These are phyloP conservation scores for Paraleonurus japonicus DNA, from an alignment of 257 asterid genomes.

Conservation along the genomic window DNA sequence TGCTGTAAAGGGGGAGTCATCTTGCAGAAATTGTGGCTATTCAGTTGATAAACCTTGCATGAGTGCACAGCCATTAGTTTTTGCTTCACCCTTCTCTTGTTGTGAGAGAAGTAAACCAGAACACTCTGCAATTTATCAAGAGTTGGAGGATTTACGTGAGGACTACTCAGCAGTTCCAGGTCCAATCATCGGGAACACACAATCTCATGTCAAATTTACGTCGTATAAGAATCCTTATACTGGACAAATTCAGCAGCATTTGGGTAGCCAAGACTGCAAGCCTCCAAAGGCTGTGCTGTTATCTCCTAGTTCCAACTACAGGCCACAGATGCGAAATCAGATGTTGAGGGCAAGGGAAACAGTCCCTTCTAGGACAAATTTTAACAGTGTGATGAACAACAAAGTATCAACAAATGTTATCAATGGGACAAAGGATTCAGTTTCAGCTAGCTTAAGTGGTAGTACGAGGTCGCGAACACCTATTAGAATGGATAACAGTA, in stretches of 20 bases:
- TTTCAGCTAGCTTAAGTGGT: slow-evolving; percentile 31
- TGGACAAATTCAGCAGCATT: slow-evolving; percentile 35
- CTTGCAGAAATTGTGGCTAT: slow-evolving; percentile 64
- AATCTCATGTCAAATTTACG: slow-evolving; percentile 19
- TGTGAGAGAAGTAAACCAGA: slow-evolving; percentile 35
- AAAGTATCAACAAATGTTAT: slow-evolving; percentile 31
- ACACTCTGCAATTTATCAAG: slow-evolving; percentile 30
- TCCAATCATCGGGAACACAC: slow-evolving; percentile 16
- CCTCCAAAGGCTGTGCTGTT: slow-evolving; percentile 32
- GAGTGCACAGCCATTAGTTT: slow-evolving; percentile 31
- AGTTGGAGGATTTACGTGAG: slow-evolving; percentile 31
- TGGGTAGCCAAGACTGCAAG: slow-evolving; percentile 30
- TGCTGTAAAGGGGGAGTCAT: slow-evolving; percentile 30
- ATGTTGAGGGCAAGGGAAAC: slow-evolving; percentile 38
- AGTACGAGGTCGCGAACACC: slow-evolving; percentile 33
- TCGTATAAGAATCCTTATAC: slow-evolving; percentile 31
- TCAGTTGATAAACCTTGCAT: slow-evolving; percentile 28
- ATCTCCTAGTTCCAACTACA: slow-evolving; percentile 33
- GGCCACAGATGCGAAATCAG: slow-evolving; percentile 38
- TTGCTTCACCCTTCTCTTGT: slow-evolving; percentile 38
- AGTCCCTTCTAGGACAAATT: slow-evolving; percentile 40
- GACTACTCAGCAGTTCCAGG: slow-evolving; percentile 20
- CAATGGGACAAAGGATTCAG: slow-evolving; percentile 35
- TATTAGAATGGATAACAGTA: slow-evolving; percentile 33
- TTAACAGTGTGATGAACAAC: slow-evolving; percentile 25